Evolutionary conservation across 768 basidiomycete species (phyloP).

Genomic region (Lyophyllum shimeji): DNA sequence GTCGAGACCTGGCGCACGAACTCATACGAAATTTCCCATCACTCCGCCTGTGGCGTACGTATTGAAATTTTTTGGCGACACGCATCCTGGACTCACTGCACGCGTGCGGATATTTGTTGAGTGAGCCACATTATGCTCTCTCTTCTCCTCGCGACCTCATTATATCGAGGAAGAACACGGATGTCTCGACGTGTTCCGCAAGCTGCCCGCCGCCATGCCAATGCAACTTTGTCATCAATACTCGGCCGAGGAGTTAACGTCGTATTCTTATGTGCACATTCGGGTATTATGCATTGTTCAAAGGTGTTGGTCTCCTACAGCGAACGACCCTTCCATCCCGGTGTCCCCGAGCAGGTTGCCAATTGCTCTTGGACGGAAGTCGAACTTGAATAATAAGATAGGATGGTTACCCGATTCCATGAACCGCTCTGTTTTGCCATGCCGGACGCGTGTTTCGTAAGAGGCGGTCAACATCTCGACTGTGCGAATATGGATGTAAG

Average conservation of each 20-base stretch:
- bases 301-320: no score
- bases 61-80: background rate
- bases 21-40: background rate
- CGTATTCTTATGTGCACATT: background rate
- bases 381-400: no score
- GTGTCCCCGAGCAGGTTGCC: no score
- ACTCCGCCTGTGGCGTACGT: conserved; percentile 1
- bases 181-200: background rate
- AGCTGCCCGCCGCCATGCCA: background rate
- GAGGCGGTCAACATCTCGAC: no score
- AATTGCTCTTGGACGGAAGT: no score
- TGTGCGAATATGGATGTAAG: no score
- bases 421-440: no score
- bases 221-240: background rate
- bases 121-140: background rate
- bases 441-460: no score
- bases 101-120: conserved; percentile 1
- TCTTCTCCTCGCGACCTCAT: background rate
- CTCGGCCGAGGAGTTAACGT: background rate
- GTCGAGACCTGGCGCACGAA: background rate
- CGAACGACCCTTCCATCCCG: no score
- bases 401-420: no score
- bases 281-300: background rate
- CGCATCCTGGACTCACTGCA: conserved; percentile 1
- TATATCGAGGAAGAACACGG: background rate